Evolutionary conservation across 2,329 filamentous ascomycete species (phyloP).

Genomic region (Penicillium sp.): DNA sequence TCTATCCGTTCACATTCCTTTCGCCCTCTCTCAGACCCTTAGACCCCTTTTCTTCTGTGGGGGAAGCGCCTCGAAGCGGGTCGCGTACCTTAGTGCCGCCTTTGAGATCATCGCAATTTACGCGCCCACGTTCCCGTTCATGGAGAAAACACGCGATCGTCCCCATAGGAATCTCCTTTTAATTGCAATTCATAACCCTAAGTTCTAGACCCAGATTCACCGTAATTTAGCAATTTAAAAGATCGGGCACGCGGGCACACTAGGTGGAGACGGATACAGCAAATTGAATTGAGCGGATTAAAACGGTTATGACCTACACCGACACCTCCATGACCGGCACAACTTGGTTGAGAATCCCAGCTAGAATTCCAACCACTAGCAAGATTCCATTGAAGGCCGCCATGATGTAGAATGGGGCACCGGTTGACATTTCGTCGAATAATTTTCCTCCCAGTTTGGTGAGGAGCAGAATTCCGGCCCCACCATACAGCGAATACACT

Average conservation of each 20-base stretch:
- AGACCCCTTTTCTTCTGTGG: not conserved
- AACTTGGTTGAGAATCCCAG: constrained; percentile 27
- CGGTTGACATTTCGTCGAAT: constrained; percentile 73
- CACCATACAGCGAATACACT: constrained; percentile 88
- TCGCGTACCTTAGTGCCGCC: not conserved
- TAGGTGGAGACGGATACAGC: not conserved
- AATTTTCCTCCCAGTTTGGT: constrained; percentile 87
- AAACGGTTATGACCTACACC: not conserved
- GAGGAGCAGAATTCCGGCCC: constrained; percentile 82
- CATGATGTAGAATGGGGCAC: constrained; percentile 93
- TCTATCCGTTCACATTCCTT: not conserved
- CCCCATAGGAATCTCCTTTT: not conserved
- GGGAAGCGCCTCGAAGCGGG: not conserved
- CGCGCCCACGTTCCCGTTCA: not conserved
- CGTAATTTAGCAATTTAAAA: not conserved
- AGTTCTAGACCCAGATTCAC: not conserved
- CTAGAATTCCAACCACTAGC: constrained; percentile 45
- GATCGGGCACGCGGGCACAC: not conserved
- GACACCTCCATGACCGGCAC: constrained; percentile 9
- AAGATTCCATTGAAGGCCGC: constrained; percentile 79
- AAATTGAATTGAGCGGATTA: not conserved
- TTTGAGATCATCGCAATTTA: constrained; percentile 1
- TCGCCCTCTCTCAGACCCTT: not conserved
- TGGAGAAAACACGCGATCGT: not conserved
- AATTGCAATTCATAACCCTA: too few species aligned